A percentile compares a stretch with the other conserved stretches of the same genome.
Evolutionary conservation across 768 basidiomycete species (phyloP).

Genomic region (Lentinula raphanica): DNA sequence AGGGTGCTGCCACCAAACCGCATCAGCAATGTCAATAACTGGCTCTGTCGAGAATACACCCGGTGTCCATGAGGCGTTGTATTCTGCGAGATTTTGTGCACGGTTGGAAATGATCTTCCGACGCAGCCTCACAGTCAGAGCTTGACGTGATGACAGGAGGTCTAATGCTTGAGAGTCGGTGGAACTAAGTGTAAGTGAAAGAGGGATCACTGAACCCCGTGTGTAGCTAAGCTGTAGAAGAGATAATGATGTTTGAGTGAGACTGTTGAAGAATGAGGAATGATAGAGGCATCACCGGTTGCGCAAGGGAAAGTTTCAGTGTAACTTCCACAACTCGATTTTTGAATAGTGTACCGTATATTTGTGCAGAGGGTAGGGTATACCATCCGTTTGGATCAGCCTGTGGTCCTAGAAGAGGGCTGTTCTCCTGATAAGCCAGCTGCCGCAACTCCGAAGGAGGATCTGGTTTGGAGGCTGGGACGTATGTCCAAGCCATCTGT

Average conservation of each 20-base stretch:
- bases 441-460: constrained; percentile 28
- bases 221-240: constrained; percentile 32
- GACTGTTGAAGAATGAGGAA: not conserved
- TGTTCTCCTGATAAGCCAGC: constrained; percentile 30
- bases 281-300: constrained; percentile 24
- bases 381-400: constrained; percentile 38
- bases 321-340: constrained; percentile 23
- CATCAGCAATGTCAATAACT: constrained; percentile 23
- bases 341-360: constrained; percentile 26
- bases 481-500: constrained; percentile 24
- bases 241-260: not conserved
- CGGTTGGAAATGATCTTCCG: constrained; percentile 10
- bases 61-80: not conserved
- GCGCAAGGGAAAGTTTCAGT: constrained; percentile 32
- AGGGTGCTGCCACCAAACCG: constrained; percentile 28
- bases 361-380: constrained; percentile 17
- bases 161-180: constrained; percentile 30
- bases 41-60: constrained; percentile 19
- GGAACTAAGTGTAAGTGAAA: constrained; percentile 26
- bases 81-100: not conserved
- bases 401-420: constrained; percentile 29
- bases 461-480: constrained; percentile 27
- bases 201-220: constrained; percentile 35
- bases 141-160: constrained; percentile 26
- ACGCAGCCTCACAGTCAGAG: constrained; percentile 28